These are phyloP conservation scores for Metschnikowia bowlesiae DNA, from an alignment of 805 yeast genomes.

Conservation along the genomic window DNA sequence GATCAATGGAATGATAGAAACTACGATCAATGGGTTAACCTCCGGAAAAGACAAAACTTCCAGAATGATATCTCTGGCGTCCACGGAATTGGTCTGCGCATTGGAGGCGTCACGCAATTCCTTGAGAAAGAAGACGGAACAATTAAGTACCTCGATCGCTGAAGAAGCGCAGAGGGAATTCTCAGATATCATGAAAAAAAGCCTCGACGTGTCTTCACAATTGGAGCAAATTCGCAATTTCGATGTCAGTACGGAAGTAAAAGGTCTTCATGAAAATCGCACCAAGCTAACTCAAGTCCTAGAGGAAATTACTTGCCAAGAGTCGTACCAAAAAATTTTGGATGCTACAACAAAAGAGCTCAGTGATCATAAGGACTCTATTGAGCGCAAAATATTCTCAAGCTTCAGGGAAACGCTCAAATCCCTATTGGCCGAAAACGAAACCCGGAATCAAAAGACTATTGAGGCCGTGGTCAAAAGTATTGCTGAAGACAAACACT, in stretches of 20 bases:
- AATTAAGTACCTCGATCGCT: background rate
- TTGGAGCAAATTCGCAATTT: background rate
- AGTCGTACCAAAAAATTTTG: background rate
- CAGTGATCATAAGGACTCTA: background rate
- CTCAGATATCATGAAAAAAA: background rate
- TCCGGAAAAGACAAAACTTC: background rate
- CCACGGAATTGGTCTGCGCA: background rate
- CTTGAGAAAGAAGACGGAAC: background rate
- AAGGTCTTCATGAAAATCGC: background rate
- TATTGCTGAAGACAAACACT: background rate
- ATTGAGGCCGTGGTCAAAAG: constrained; percentile 1
- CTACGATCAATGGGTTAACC: background rate
- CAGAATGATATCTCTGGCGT: background rate
- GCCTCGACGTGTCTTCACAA: background rate
- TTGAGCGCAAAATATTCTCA: background rate
- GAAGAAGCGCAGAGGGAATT: background rate
- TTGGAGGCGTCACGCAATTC: background rate
- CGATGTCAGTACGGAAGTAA: background rate
- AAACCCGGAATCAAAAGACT: background rate
- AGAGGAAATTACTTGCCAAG: background rate
- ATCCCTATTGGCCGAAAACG: constrained; percentile 2
- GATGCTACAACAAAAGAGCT: background rate
- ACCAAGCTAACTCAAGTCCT: background rate
- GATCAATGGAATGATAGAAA: background rate
- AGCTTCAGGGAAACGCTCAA: background rate